Conservation (phyloP, 2,329 filamentous ascomycete genomes). For the Apiospora aurea region DNA sequence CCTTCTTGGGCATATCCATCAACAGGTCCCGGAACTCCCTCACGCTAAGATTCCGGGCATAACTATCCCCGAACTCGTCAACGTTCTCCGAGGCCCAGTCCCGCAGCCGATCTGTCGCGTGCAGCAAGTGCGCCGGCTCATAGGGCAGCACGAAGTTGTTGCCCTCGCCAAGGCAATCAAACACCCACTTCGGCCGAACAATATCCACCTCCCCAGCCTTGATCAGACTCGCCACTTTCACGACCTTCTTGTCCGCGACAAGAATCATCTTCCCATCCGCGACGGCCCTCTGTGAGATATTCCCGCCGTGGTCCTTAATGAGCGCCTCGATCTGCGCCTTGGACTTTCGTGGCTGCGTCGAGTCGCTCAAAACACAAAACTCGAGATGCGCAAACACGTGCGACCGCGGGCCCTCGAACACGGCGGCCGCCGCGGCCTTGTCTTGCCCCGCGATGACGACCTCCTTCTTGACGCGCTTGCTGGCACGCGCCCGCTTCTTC, state of each 20-base stretch:
- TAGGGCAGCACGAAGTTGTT: constrained; percentile 68
- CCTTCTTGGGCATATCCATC: constrained; percentile 57
- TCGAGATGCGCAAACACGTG: constrained; percentile 77
- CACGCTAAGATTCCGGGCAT: constrained; percentile 70
- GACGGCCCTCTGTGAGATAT: constrained; percentile 75
- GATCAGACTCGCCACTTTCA: constrained; percentile 84
- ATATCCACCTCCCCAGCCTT: constrained; percentile 76
- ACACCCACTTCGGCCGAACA: constrained; percentile 80
- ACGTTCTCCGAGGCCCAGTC: constrained; percentile 66
- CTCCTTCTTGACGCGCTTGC: constrained; percentile 72
- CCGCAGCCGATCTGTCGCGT: constrained; percentile 64
- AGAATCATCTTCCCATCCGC: constrained; percentile 70
- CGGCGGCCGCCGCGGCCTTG: constrained; percentile 49
- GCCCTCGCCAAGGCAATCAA: constrained; percentile 75
- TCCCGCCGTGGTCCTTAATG: constrained; percentile 84
- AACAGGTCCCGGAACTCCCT: constrained; percentile 67
- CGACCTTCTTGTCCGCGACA: constrained; percentile 78
- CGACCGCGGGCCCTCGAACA: constrained; percentile 63
- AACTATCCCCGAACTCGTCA: constrained; percentile 86
- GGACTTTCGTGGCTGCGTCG: constrained; percentile 73
- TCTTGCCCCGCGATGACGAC: constrained; percentile 76
- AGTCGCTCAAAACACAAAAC: constrained; percentile 86
- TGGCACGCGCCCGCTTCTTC: constrained; percentile 62
- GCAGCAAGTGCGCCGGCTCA: constrained; percentile 73
- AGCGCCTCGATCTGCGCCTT: constrained; percentile 82